A percentile compares a stretch with the other conserved stretches of the same genome.
phyloP scores from a whole-genome alignment of 2,329 filamentous ascomycete genomes.

The Thelonectria rubi region DNA sequence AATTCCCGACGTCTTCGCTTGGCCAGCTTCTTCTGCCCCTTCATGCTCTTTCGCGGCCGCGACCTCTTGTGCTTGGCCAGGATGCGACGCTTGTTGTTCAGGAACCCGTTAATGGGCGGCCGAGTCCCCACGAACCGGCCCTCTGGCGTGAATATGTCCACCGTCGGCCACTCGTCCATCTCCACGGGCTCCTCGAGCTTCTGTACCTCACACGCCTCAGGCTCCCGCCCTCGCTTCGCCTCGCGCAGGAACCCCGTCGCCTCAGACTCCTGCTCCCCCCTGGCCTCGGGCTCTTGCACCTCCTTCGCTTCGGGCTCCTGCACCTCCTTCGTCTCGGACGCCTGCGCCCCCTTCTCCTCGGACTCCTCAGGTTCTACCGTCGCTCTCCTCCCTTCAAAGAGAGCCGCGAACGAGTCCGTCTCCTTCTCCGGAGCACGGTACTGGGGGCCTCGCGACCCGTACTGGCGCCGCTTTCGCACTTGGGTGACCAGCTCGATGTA shows the following conservation, averaged over 20 bases:
- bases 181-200: constrained; percentile 17
- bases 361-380: not conserved
- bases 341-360: not conserved
- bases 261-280: constrained; percentile 43
- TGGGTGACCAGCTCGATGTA: constrained; percentile 92
- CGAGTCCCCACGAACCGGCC: constrained; percentile 80
- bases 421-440: constrained; percentile 11
- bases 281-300: no score
- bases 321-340: constrained; percentile 27
- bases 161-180: constrained; percentile 64
- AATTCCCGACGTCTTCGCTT: constrained; percentile 42
- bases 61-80: constrained; percentile 57
- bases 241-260: no score
- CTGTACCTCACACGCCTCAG: no score
- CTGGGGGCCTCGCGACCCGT: constrained; percentile 28
- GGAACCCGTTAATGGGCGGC: constrained; percentile 75
- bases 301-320: constrained; percentile 9
- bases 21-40: constrained; percentile 59
- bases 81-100: constrained; percentile 66
- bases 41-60: constrained; percentile 76
- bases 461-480: constrained; percentile 66
- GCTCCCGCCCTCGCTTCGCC: no score
- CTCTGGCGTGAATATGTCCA: constrained; percentile 87
- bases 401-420: constrained; percentile 38
- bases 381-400: constrained; percentile 42